These are phyloP conservation scores for Penicillium canariense DNA, from an alignment of 495 filamentous ascomycete species.

Conservation along the genomic window DNA sequence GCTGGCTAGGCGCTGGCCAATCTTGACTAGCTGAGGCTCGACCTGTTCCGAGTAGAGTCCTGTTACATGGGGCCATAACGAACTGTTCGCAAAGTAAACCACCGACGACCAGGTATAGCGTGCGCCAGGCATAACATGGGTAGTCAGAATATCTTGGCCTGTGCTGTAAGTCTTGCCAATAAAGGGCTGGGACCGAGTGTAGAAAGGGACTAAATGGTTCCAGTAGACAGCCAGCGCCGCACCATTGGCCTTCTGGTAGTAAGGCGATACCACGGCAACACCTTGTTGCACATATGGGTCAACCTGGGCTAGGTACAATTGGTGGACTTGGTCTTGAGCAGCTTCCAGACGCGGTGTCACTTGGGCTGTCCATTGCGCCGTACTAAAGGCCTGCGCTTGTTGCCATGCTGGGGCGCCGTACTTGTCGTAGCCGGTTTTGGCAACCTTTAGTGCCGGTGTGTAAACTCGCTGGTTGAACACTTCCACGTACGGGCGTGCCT, in stretches of 20 bases:
- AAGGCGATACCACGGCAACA: conserved; percentile 58
- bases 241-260: conserved; percentile 62
- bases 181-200: conserved; percentile 69
- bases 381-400: conserved; percentile 59
- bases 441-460: conserved; percentile 61
- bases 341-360: conserved; percentile 70
- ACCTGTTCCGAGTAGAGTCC: conserved; percentile 86
- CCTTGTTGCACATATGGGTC: conserved; percentile 71
- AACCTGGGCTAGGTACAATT: conserved; percentile 66
- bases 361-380: conserved; percentile 73
- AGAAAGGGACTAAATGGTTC: conserved; percentile 71
- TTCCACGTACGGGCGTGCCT: conserved; percentile 70
- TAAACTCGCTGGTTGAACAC: conserved; percentile 64
- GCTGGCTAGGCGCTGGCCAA: conserved; percentile 82
- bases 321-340: conserved; percentile 54
- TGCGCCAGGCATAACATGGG: conserved; percentile 71
- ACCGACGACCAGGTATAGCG: conserved; percentile 65
- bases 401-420: conserved; percentile 78
- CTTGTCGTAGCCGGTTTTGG: conserved; percentile 59
- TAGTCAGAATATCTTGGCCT: conserved; percentile 61
- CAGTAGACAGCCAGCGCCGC: conserved; percentile 66
- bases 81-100: conserved; percentile 66
- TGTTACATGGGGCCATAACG: conserved; percentile 74
- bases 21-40: conserved; percentile 90
- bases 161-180: conserved; percentile 64